phyloP scores from a whole-genome alignment of 164 flowering plant genomes.

The Piper longum region DNA sequence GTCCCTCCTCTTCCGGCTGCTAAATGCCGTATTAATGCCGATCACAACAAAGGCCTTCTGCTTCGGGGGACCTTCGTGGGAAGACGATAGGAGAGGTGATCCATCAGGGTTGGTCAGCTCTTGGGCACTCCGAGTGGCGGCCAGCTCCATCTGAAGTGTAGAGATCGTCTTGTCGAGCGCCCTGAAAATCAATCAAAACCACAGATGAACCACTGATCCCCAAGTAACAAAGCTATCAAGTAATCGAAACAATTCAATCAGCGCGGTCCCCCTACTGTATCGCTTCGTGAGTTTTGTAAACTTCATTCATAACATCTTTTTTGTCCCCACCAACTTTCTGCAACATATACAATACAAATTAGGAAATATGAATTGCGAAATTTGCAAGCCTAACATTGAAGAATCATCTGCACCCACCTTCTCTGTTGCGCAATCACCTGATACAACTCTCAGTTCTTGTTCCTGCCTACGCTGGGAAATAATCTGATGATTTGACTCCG shows the following conservation, averaged over 20 bases:
- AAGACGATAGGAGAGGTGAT: constrained; percentile 10
- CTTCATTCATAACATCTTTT: constrained; percentile 49
- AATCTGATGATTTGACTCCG: constrained; percentile 36
- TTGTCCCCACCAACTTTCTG: constrained; percentile 10
- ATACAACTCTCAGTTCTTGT: constrained; percentile 39
- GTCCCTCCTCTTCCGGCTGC: constrained; percentile 59
- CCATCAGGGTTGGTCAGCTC: constrained; percentile 22
- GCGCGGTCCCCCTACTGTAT: constrained; percentile 47
- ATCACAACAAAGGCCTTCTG: constrained; percentile 79
- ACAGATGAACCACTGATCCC: neutral
- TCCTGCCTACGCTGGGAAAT: constrained; percentile 35
- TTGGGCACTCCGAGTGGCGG: constrained; percentile 44
- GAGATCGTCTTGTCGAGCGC: constrained; percentile 68
- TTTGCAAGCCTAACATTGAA: neutral
- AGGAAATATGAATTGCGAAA: neutral
- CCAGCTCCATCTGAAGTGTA: constrained; percentile 70
- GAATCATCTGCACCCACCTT: constrained; percentile 13
- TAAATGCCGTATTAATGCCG: constrained; percentile 93
- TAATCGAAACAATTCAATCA: neutral
- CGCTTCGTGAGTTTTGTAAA: constrained; percentile 69
- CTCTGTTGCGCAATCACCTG: constrained; percentile 41
- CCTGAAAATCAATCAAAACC: constrained; percentile 13
- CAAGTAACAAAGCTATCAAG: neutral
- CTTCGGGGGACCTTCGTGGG: constrained; percentile 20
- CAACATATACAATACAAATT: neutral